phyloP scores from a whole-genome alignment of 306 rosid genomes.

The Quillaja saponaria region DNA sequence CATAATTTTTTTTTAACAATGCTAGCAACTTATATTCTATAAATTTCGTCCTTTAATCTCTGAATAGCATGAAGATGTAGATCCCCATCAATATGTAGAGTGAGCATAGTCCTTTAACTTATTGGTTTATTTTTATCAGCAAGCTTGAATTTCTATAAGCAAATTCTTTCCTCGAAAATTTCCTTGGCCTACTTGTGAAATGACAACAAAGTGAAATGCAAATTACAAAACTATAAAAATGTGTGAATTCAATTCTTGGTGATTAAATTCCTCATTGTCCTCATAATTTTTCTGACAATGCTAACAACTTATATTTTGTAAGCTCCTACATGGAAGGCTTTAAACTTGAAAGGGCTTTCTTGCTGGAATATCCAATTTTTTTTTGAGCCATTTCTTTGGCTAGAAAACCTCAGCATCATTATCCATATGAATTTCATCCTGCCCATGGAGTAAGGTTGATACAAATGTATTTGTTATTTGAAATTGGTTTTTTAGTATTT shows the following conservation, averaged over 20 bases:
- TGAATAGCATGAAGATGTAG: too few species aligned
- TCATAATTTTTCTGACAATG: too few species aligned
- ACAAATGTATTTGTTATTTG: too few species aligned
- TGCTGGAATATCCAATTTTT: slow-evolving; percentile 55
- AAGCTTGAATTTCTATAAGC: slow-evolving; percentile 71
- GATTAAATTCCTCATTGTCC: too few species aligned
- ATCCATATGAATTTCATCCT: slow-evolving; percentile 81
- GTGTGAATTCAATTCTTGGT: too few species aligned
- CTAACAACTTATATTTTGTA: too few species aligned
- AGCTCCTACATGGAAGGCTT: slow-evolving; percentile 67
- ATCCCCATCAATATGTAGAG: slow-evolving; percentile 75
- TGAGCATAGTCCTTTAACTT: slow-evolving; percentile 77
- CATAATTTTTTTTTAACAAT: too few species aligned
- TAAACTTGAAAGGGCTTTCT: slow-evolving; percentile 70
- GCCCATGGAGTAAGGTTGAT: slow-evolving; percentile 87
- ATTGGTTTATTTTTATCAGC: slow-evolving; percentile 54
- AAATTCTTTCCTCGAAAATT: slow-evolving; percentile 83
- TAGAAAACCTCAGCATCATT: slow-evolving; percentile 67
- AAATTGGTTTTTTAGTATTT: too few species aligned
- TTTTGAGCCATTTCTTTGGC: slow-evolving; percentile 79
- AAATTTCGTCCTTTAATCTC: too few species aligned
- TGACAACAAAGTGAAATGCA: neutral
- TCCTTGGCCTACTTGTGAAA: slow-evolving; percentile 73
- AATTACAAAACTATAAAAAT: neutral
- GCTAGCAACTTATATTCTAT: too few species aligned